A percentile compares a stretch with the other conserved stretches of the same genome.
Conservation (phyloP, 164 flowering plant species). For the Malania oleifera region DNA sequence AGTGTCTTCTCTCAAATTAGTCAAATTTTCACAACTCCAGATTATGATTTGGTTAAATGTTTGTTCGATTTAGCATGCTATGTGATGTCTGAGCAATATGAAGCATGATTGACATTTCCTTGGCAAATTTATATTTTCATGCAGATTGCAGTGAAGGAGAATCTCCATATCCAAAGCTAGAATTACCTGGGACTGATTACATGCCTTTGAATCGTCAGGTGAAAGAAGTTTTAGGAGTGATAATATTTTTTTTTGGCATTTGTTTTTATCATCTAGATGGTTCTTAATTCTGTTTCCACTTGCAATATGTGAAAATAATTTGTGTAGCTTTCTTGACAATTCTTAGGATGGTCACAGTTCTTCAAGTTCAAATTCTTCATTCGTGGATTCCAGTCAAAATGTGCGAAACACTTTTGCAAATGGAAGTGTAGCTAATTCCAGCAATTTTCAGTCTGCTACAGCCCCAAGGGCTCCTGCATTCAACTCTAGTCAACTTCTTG, state of each 20-base stretch:
- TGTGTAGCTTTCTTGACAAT: background rate
- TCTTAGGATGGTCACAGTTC: conserved; percentile 33
- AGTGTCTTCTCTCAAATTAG: too few relatives aligned
- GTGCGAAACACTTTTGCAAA: conserved; percentile 22
- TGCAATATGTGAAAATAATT: background rate
- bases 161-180: conserved; percentile 62
- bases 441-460: conserved; percentile 28
- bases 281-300: background rate
- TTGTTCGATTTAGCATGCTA: background rate
- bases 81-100: background rate
- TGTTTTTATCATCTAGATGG: background rate
- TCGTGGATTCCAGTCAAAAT: conserved; percentile 14
- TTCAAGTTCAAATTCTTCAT: conserved; percentile 19
- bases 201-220: conserved; percentile 52
- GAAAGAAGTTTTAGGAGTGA: conserved; percentile 6
- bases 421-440: conserved; percentile 30
- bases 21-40: too few relatives aligned
- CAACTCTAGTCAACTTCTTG: conserved; percentile 49
- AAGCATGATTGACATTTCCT: background rate
- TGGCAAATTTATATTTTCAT: conserved; percentile 10
- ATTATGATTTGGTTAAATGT: too few relatives aligned
- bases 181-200: conserved; percentile 62
- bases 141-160: conserved; percentile 59
- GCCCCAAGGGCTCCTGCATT: conserved; percentile 34
- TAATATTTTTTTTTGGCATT: background rate